Percentiles rank a stretch among this genome's conserved stretches.
Conservation (phyloP, 2,329 filamentous ascomycete species). For the Myriosclerotinia scirpicola region DNA sequence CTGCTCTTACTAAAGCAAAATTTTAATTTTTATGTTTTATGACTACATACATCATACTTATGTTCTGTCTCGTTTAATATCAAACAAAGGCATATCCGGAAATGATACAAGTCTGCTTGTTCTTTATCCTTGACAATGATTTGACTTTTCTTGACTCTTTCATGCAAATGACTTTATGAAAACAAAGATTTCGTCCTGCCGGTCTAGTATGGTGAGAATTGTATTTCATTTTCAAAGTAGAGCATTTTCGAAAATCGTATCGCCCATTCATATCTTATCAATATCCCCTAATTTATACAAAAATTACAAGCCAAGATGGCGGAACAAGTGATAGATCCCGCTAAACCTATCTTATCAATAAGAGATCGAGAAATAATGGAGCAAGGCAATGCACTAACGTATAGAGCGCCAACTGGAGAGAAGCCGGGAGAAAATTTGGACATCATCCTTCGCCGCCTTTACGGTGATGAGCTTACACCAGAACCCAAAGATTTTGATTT, state of each 20-base stretch:
- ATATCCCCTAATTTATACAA: accelerated
- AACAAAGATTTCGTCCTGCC: constrained; percentile 1
- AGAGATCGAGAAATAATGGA: background rate
- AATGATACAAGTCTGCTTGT: background rate
- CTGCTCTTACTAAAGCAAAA: background rate
- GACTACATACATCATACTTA: background rate
- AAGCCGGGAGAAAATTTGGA: background rate
- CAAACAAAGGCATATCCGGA: constrained; percentile 1
- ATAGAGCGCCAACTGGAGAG: background rate
- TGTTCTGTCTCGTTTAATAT: background rate
- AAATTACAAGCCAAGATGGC: background rate
- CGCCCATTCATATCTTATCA: background rate
- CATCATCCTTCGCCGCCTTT: background rate
- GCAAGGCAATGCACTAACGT: constrained; percentile 4
- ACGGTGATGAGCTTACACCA: background rate
- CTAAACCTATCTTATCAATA: background rate
- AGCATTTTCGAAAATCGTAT: background rate
- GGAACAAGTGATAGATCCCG: constrained; percentile 13
- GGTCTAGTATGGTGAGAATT: background rate
- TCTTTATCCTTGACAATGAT: background rate
- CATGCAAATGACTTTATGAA: background rate
- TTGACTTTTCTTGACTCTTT: background rate
- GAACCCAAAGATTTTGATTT: no score
- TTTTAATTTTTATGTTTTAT: background rate
- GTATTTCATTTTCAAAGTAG: background rate